Evolutionary conservation across 2,329 filamentous ascomycete genomes (phyloP), one percentile per base, ranked within the genome.

Genomic region (Colletotrichum nymphaeae): DNA sequence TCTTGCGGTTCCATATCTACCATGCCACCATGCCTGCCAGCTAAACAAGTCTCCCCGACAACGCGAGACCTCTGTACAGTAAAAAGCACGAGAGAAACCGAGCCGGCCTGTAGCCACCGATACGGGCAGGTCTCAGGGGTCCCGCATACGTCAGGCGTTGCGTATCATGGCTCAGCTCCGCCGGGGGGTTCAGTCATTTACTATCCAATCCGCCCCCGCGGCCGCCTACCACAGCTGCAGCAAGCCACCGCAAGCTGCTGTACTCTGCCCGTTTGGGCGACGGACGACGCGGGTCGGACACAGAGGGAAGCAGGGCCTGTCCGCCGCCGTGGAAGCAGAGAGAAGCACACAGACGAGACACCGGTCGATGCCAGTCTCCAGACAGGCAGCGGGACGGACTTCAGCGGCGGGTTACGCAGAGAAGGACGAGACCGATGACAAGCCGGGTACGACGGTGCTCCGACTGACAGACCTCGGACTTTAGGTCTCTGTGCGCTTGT

Each of bases 241-340:
- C 70, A 70, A 70, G 66, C 67, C 67, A 65, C 60, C 49, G 46
- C 35, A 57, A 62, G 42, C 60, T 70, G 70, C 67, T 70, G 55
- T 69, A 55, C 66, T 2, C 53, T 62, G 67, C 70, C 53, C 55
- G 16, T 73, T 73, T 70, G 42, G 72, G 72, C 37, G 28, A 67
- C 22, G 68, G 62, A 28, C 22, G 35, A 52, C 42, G 67, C 52
- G 67, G 67, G 67, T 71, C 46, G 55, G 32, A 65, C 30, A 64
- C 66, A 57, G 19, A 64, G 52, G 24, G 42, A 49, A 57, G 28
- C 64, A 30, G 14, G 60, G 58, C 53, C 35, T 67, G 56, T 67
- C 71, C 62, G 67, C 66, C 46, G 55, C 67, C 30, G 65, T 73
- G 65, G 73, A 74, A 74, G 65, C 65, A 52, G 65, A 73, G 60